Conservation (phyloP, 768 basidiomycete species). For the Vararia minispora region DNA sequence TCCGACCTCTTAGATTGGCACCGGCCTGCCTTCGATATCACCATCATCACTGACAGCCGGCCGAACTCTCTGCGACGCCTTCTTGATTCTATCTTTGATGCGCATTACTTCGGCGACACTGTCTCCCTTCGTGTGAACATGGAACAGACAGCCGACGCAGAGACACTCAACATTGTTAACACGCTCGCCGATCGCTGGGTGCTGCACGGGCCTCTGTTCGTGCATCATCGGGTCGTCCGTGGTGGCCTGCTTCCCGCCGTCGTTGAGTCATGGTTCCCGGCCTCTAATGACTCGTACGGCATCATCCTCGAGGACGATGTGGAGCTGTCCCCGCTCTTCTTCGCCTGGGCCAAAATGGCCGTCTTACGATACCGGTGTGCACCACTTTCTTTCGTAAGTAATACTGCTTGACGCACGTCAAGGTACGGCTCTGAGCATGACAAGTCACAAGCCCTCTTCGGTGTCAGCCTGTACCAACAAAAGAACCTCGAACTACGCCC, state of each 20-base stretch:
- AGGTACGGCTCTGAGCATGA: conserved; percentile 44
- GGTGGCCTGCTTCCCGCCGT: conserved; percentile 76
- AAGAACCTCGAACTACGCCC: conserved; percentile 67
- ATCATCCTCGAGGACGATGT: conserved; percentile 80
- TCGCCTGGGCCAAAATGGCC: conserved; percentile 78
- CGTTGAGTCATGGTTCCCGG: conserved; percentile 85
- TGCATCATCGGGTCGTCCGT: conserved; percentile 67
- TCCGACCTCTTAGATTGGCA: conserved; percentile 53
- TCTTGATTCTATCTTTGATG: conserved; percentile 43
- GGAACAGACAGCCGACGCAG: conserved; percentile 60
- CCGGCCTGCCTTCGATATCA: conserved; percentile 52
- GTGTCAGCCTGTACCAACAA: conserved; percentile 80
- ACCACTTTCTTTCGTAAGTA: neutral
- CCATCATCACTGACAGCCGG: conserved; percentile 69
- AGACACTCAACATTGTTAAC: conserved; percentile 43
- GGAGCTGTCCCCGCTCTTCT: conserved; percentile 76
- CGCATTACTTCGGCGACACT: conserved; percentile 58
- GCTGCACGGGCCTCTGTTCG: conserved; percentile 44
- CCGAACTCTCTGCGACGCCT: conserved; percentile 61
- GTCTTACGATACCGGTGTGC: conserved; percentile 63
- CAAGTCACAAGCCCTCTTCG: conserved; percentile 45
- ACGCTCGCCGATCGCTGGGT: conserved; percentile 47
- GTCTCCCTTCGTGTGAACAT: conserved; percentile 59
- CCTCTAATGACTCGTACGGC: conserved; percentile 61
- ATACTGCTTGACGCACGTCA: conserved; percentile 2